A percentile compares a stretch with the other conserved stretches of the same genome.
Evolutionary conservation across 306 rosid species (phyloP).

Genomic region (Cicer cuneatum): DNA sequence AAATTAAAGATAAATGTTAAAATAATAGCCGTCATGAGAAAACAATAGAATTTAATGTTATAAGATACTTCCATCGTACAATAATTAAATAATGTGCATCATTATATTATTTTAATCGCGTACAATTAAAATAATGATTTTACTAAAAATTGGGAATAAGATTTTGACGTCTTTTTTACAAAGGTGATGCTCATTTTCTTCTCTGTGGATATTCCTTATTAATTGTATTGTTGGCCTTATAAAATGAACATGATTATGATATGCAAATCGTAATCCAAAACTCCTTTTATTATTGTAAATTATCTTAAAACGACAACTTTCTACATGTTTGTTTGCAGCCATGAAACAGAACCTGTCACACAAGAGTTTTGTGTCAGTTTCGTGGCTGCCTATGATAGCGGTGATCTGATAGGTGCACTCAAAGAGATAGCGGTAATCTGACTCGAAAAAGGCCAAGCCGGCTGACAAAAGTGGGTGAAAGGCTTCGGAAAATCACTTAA

Average conservation of each 20-base stretch:
- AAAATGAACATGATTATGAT: neutral
- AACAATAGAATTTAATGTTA: too few species aligned
- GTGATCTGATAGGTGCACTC: conserved; percentile 73
- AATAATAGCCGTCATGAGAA: too few species aligned
- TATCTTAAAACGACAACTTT: neutral
- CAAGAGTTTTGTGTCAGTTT: conserved; percentile 75
- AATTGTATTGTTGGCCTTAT: conserved; percentile 21
- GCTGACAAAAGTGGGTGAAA: conserved; percentile 98
- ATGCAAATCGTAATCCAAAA: neutral
- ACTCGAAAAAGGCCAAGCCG: conserved; percentile 83
- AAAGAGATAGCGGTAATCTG: too few species aligned
- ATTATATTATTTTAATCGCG: too few species aligned
- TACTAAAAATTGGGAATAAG: too few species aligned
- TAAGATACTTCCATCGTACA: too few species aligned
- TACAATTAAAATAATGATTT: too few species aligned
- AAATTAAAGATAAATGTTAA: too few species aligned
- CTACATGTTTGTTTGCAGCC: conserved; percentile 65
- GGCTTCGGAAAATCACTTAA: conserved; percentile 82
- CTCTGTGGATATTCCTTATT: neutral
- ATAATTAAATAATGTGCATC: too few species aligned
- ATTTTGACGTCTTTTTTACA: too few species aligned
- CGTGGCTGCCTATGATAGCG: conserved; percentile 82
- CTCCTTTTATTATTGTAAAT: neutral
- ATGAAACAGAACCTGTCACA: conserved; percentile 70
- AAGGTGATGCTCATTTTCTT: conserved; percentile 57